phyloP scores from a whole-genome alignment of 164 flowering plant genomes.

The Echeveria elegans region DNA sequence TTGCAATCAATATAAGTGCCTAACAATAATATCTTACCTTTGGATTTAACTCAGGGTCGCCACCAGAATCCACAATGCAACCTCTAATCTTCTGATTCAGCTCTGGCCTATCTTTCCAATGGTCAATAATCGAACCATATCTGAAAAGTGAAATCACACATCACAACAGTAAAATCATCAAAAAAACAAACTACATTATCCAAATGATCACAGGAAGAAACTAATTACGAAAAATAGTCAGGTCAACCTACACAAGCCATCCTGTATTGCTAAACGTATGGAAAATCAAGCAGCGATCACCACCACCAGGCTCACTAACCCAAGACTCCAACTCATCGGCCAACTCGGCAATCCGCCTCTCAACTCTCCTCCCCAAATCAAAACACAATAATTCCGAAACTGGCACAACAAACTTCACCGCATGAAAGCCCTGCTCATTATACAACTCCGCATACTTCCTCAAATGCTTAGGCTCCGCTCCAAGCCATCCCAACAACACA shows the following conservation, averaged over 20 bases:
- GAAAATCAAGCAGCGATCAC: constrained; percentile 59
- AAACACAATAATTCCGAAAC: constrained; percentile 44
- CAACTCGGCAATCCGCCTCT: constrained; percentile 33
- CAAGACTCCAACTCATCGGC: constrained; percentile 48
- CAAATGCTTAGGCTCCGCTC: constrained; percentile 67
- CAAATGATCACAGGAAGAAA: too few species aligned
- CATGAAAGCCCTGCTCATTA: constrained; percentile 49
- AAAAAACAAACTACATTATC: too few species aligned
- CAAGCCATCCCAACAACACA: constrained; percentile 91
- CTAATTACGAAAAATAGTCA: too few species aligned
- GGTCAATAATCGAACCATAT: constrained; percentile 63
- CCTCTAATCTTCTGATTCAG: constrained; percentile 64
- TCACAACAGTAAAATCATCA: too few species aligned
- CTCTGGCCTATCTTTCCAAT: constrained; percentile 36
- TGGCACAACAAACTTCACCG: constrained; percentile 58
- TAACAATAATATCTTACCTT: too few species aligned
- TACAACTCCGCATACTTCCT: constrained; percentile 77
- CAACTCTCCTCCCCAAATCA: constrained; percentile 54
- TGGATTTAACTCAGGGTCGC: constrained; percentile 57
- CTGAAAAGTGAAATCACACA: constrained; percentile 42
- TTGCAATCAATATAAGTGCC: too few species aligned
- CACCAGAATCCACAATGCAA: constrained; percentile 84
- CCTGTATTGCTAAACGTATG: constrained; percentile 96
- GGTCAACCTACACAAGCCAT: constrained; percentile 75
- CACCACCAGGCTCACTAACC: constrained; percentile 46